A percentile compares a stretch with the other conserved stretches of the same genome.
phyloP scores from a whole-genome alignment of 257 asterid genomes.

The Solanum habrochaites region DNA sequence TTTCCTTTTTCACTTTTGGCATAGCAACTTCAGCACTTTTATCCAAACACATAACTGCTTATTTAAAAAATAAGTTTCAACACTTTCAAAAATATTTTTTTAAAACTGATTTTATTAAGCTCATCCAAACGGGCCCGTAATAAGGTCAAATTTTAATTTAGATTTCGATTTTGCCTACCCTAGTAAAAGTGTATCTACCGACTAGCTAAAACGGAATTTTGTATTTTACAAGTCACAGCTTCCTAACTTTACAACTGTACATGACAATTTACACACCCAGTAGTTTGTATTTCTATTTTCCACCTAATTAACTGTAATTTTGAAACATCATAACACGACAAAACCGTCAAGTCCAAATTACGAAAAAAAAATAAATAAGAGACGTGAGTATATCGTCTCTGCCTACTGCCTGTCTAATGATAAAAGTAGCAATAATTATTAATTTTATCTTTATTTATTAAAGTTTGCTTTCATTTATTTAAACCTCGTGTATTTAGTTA shows the following conservation, averaged over 20 bases:
- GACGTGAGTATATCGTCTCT: not conserved
- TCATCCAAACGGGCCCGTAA: too few species aligned
- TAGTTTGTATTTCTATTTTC: not conserved
- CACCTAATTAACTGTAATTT: not conserved
- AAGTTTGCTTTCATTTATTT: not conserved
- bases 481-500: not conserved
- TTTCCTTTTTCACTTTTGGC: too few species aligned
- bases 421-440: not conserved
- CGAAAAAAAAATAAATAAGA: not conserved
- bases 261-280: not conserved
- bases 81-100: too few species aligned
- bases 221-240: not conserved
- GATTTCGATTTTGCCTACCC: not conserved
- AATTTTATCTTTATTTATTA: not conserved
- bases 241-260: not conserved
- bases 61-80: too few species aligned
- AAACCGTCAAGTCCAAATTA: not conserved
- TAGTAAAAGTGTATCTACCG: not conserved
- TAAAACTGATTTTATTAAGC: too few species aligned
- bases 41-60: too few species aligned
- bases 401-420: not conserved
- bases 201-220: not conserved
- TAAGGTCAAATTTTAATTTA: not conserved
- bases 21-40: too few species aligned
- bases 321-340: not conserved